Evolutionary conservation across 495 filamentous ascomycete genomes (phyloP).

Genomic region (Ascobolus immersus): DNA sequence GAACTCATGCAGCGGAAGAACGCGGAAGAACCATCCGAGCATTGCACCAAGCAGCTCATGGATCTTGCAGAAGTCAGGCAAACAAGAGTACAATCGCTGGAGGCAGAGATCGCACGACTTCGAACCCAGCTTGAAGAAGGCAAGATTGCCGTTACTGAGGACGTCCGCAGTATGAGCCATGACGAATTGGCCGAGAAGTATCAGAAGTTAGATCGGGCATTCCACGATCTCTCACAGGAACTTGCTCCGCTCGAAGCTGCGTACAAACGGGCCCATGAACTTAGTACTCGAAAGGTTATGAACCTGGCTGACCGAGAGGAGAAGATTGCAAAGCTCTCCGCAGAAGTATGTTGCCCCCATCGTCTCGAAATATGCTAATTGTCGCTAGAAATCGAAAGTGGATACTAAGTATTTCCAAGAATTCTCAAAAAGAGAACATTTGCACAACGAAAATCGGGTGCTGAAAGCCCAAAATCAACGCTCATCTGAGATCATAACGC

Average conservation of each 20-base stretch:
- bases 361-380: conserved; percentile 3
- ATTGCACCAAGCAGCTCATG: conserved; percentile 40
- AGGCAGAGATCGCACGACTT: conserved; percentile 54
- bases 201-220: conserved; percentile 46
- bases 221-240: conserved; percentile 61
- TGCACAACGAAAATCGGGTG: conserved; percentile 48
- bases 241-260: conserved; percentile 62
- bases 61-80: conserved; percentile 54
- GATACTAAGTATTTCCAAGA: conserved; percentile 94
- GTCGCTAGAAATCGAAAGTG: conserved; percentile 48
- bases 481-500: conserved; percentile 75
- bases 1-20: conserved; percentile 59
- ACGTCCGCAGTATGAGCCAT: conserved; percentile 27
- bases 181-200: conserved; percentile 54
- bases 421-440: conserved; percentile 73
- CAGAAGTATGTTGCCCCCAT: conserved; percentile 25
- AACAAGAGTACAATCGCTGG: conserved; percentile 48
- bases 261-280: conserved; percentile 56
- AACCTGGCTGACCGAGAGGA: conserved; percentile 56
- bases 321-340: conserved; percentile 40
- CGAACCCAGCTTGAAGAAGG: conserved; percentile 21
- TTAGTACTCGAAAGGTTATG: conserved; percentile 65
- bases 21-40: conserved; percentile 49
- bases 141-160: conserved; percentile 21
- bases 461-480: conserved; percentile 60